phyloP scores from a whole-genome alignment of 1,284 basidiomycete genomes.

The Cyathus pygmaeus region DNA sequence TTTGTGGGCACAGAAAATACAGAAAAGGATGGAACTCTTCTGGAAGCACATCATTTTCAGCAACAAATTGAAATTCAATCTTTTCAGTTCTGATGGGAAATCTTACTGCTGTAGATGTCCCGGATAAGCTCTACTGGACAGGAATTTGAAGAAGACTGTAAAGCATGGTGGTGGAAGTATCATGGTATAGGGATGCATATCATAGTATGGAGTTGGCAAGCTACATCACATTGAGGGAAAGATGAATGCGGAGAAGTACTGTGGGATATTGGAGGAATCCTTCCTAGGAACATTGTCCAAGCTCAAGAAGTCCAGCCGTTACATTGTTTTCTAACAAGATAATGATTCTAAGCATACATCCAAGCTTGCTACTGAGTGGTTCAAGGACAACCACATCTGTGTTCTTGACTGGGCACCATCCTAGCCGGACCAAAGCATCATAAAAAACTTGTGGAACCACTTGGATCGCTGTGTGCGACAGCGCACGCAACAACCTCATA shows the following conservation, averaged over 20 bases:
- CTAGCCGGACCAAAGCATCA: constrained; percentile 49
- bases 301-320: constrained; percentile 5
- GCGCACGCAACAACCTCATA: constrained; percentile 22
- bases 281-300: constrained; percentile 36
- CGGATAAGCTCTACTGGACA: constrained; percentile 19
- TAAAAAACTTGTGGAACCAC: constrained; percentile 47
- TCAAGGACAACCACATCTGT: constrained; percentile 38
- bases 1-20: background rate
- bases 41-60: constrained; percentile 4
- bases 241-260: constrained; percentile 33
- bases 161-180: constrained; percentile 34
- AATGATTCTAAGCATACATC: constrained; percentile 11
- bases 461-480: constrained; percentile 29
- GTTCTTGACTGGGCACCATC: constrained; percentile 44
- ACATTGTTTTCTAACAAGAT: constrained; percentile 12
- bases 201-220: constrained; percentile 25
- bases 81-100: constrained; percentile 33
- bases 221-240: constrained; percentile 32
- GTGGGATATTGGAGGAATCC: constrained; percentile 33
- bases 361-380: constrained; percentile 7
- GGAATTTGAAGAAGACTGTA: constrained; percentile 15
- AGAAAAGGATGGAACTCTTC: background rate
- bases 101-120: constrained; percentile 21
- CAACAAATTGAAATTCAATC: constrained; percentile 16
- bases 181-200: constrained; percentile 42